Base-by-base conservation (phyloP, 768 basidiomycete genomes). In the Pleurotus cornucopiae region DNA sequence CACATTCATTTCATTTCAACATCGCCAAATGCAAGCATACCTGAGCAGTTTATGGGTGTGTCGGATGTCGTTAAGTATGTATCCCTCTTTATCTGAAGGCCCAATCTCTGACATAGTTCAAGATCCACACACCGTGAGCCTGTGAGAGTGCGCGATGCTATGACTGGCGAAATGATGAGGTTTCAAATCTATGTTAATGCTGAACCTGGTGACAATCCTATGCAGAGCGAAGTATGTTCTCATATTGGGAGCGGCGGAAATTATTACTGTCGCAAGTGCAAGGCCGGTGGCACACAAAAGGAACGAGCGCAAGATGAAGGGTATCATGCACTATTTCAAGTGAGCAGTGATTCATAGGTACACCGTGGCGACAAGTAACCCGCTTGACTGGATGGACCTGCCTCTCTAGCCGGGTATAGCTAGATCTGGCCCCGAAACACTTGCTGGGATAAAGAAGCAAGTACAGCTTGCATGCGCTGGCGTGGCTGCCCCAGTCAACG, bases 151-250 rank as follows among this genome's bases (percentile, higher is more conserved):
- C 71, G 62, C 43, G 66, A 72, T 46, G 51, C 60, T 23, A 63
- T 64, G 26, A 6, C 57, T 25, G 2, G 63, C 1, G 57, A 66
- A 14, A 60, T 69, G 21, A 62, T 71, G 16, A 46, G 67, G 30
- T 43, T 72, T 0, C 54, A 59, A 0, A 68, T 61, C 0, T 72
- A 67, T 26, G 30, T 41, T 0, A 57, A 70, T 0, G 58, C 71
- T 12, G 21, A 66, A 2, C 45, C 60, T 0, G 61, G 66, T 4
- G 67, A 75, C 56, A 75, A 74, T 26, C 73, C 68, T 0, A 72
- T 73, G 73, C 73, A 73, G 20, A 64, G 70, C 0, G 69, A 74
- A 38, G 62, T 66, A 9, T 72, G 66, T 45, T 69, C 66, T 16
- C 71, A 73, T 14, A 62, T 58, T n/a, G 69, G 73, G 0, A 26